phyloP scores from a whole-genome alignment of 805 yeast species.

The Saccharomycopsis microspora region DNA sequence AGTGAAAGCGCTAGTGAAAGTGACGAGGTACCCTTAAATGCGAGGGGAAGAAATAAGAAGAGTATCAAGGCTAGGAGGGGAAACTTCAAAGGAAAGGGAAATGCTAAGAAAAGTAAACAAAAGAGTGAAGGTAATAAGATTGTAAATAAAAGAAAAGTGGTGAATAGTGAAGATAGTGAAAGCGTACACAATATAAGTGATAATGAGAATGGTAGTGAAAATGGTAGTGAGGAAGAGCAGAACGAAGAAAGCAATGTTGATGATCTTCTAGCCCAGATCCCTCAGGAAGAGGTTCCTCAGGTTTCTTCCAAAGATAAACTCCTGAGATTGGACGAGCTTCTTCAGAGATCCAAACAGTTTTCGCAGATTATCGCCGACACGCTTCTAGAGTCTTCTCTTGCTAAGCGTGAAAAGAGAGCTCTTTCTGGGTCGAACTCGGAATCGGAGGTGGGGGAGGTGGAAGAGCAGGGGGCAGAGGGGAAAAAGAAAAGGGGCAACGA shows the following conservation, averaged over 20 bases:
- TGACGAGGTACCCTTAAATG: no score
- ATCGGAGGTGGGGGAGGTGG: constrained; percentile 4
- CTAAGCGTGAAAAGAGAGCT: constrained; percentile 20
- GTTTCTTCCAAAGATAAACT: constrained; percentile 45
- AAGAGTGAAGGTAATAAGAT: background rate
- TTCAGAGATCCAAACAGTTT: constrained; percentile 81
- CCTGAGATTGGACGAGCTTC: constrained; percentile 56
- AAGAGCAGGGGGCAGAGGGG: constrained; percentile 9
- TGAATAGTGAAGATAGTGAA: background rate
- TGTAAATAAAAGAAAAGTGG: background rate
- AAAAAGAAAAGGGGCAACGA: constrained; percentile 7
- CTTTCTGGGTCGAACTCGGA: constrained; percentile 16
- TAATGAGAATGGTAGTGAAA: background rate
- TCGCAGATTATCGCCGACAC: constrained; percentile 80
- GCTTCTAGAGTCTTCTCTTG: constrained; percentile 39
- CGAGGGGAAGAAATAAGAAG: no score
- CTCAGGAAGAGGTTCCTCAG: constrained; percentile 18
- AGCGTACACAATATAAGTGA: background rate
- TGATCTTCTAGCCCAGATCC: constrained; percentile 4
- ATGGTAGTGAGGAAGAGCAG: background rate
- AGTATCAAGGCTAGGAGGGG: no score
- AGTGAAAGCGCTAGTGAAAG: no score
- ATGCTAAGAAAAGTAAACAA: background rate
- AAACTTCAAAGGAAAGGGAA: no score
- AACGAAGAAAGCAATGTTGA: background rate